Base-by-base conservation (phyloP, 148 eudicot genomes). In the Diospyros kaki region DNA sequence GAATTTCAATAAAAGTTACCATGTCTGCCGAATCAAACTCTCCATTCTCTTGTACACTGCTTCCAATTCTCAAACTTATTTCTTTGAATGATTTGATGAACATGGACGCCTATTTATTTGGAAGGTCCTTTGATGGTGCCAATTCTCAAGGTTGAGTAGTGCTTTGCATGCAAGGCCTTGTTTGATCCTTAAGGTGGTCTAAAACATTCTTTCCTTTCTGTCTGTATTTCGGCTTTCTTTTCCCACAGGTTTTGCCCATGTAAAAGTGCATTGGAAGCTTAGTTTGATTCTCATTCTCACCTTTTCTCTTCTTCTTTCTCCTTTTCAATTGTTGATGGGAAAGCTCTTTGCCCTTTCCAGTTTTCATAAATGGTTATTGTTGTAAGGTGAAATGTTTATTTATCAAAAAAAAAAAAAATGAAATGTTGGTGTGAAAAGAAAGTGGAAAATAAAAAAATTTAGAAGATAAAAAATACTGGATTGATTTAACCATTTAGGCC, bases 21-120 rank as follows among this genome's bases (percentile, higher is more conserved):
- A 76, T 63, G 79, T 76, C 73, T 84, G 87, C 80, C 80, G 76
- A 12, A 84, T 78, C 73, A 84, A 61, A 53, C 71, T 69, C 42
- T 81, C 81, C 84, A 81, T 78, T 79, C 38, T 10, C 64, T 40
- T 45, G 61, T 40, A 40, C 68, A 51, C 11, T 17, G 18, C 69
- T 39, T 15, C 28, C 0, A 28, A 8, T 5, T n/a, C 44, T 7
- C 28, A 45, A 71, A 64, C 28, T 38, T 81, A 11, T 48, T 42
- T 18, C 54, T 40, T 58, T 18, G 60, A 38, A 60, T 62, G 68
- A 60, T 38, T 39, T 15, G 17, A 28, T 28, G 28, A 28, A 28
- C 28, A 28, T 15, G 9, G 46, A 68, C 69, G 40, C 5, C 2
- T 14, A 9, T 46, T 64, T 17, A 9, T 38, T 46, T 60, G 42